A percentile compares a stretch with the other conserved stretches of the same genome.
phyloP scores from a whole-genome alignment of 192 early-diverging fungal species.

The Phlyctochytrium planicorne region DNA sequence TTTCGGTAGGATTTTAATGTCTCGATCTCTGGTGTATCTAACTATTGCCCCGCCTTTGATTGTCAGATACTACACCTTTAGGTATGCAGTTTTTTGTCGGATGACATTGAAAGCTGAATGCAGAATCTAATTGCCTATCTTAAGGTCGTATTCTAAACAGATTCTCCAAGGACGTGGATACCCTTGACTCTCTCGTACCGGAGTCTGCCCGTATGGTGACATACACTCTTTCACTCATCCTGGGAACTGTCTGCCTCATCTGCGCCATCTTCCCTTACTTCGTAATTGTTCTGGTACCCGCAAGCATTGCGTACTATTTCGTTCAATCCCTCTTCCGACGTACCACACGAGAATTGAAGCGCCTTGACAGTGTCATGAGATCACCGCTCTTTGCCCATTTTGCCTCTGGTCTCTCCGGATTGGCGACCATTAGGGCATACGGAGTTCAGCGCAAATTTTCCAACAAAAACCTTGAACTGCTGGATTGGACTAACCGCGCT shows the following conservation, averaged over 20 bases:
- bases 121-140: no score
- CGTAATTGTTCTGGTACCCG: conserved; percentile 68
- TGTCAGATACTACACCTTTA: no score
- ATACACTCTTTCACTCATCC: conserved; percentile 2
- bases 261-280: conserved; percentile 61
- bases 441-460: conserved; percentile 10
- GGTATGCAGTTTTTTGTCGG: no score
- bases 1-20: conserved; percentile 67
- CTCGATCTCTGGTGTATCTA: not conserved
- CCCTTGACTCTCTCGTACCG: conserved; percentile 25
- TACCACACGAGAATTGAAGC: conserved; percentile 83
- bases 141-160: conserved; percentile 61
- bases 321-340: conserved; percentile 73
- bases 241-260: conserved; percentile 29
- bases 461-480: conserved; percentile 7
- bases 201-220: conserved; percentile 12
- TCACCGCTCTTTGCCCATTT: conserved; percentile 76
- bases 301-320: conserved; percentile 69
- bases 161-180: conserved; percentile 51
- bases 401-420: conserved; percentile 70
- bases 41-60: not conserved
- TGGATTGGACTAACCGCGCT: conserved; percentile 22
- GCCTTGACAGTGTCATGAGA: conserved; percentile 79
- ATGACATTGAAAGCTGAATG: no score
- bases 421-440: conserved; percentile 82